Conservation (phyloP, 164 flowering plant species). For the Piper betle region DNA sequence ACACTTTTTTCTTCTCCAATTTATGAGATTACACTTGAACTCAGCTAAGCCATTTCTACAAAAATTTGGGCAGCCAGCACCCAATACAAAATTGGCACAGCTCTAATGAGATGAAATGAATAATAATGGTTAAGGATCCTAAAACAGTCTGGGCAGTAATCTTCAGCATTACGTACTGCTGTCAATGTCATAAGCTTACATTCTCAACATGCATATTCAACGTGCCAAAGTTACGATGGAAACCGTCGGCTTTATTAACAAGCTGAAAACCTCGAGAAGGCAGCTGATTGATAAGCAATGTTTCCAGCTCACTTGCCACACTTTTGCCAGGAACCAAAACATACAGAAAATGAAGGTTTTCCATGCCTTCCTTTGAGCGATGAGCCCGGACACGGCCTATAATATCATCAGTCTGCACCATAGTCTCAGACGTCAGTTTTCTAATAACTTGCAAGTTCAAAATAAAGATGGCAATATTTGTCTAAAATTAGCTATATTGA, state of each 20-base stretch:
- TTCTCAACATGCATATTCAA: slow-evolving; percentile 22
- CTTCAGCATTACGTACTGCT: background rate
- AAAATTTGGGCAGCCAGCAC: background rate
- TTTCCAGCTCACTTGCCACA: slow-evolving; percentile 79
- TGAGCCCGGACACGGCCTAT: slow-evolving; percentile 71
- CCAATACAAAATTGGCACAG: background rate
- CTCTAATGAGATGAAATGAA: background rate
- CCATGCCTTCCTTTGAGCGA: slow-evolving; percentile 68
- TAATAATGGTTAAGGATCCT: background rate
- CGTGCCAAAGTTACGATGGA: slow-evolving; percentile 84
- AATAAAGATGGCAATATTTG: background rate
- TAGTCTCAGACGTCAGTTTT: background rate
- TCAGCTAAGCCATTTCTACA: background rate
- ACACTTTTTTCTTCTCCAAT: no score
- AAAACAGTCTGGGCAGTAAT: background rate
- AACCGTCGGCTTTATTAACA: slow-evolving; percentile 77
- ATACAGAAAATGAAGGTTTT: slow-evolving; percentile 50
- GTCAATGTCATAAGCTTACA: slow-evolving; percentile 19
- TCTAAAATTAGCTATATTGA: background rate
- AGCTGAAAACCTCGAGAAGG: slow-evolving; percentile 56
- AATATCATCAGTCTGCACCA: slow-evolving; percentile 78
- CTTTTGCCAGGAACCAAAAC: slow-evolving; percentile 79
- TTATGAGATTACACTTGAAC: no score
- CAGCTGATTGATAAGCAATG: slow-evolving; percentile 84
- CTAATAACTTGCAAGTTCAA: background rate